phyloP scores from a whole-genome alignment of 2,329 filamentous ascomycete genomes.

The Teratosphaeria viscida region DNA sequence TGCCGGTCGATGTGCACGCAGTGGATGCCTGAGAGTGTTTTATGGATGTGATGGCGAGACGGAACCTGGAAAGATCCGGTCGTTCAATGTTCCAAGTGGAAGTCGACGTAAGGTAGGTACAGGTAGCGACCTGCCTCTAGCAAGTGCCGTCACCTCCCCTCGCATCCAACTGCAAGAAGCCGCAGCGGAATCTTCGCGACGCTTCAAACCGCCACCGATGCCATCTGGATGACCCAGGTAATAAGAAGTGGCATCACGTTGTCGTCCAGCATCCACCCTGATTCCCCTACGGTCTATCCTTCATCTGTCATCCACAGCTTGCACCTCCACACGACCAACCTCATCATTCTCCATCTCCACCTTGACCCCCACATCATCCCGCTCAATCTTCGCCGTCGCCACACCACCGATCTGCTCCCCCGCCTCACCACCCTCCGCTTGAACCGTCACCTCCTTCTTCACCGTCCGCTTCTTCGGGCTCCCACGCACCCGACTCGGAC shows the following conservation, averaged over 20 bases:
- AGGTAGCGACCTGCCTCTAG: background rate
- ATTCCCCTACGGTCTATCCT: background rate
- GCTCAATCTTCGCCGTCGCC: slow-evolving; percentile 18
- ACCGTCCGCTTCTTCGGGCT: slow-evolving; percentile 40
- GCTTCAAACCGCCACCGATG: background rate
- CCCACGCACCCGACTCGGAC: slow-evolving; percentile 41
- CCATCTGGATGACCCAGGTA: background rate
- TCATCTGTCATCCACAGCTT: background rate
- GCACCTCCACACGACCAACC: background rate
- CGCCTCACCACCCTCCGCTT: slow-evolving; percentile 19
- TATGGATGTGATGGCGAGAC: too few species aligned
- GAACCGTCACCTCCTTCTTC: slow-evolving; percentile 27
- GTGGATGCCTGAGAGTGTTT: too few species aligned
- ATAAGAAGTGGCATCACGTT: too few species aligned
- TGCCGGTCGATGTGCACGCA: too few species aligned
- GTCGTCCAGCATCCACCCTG: background rate
- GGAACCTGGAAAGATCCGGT: background rate
- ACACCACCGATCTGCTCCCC: slow-evolving; percentile 15
- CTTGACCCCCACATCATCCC: slow-evolving; percentile 18
- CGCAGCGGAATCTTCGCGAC: background rate
- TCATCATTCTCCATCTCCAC: slow-evolving; percentile 7
- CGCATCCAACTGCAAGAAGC: background rate
- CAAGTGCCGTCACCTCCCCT: background rate
- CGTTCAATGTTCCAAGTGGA: background rate
- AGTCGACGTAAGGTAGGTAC: background rate